Evolutionary conservation across 2,329 filamentous ascomycete genomes (phyloP).

Genomic region (Neofusicoccum laricinum): DNA sequence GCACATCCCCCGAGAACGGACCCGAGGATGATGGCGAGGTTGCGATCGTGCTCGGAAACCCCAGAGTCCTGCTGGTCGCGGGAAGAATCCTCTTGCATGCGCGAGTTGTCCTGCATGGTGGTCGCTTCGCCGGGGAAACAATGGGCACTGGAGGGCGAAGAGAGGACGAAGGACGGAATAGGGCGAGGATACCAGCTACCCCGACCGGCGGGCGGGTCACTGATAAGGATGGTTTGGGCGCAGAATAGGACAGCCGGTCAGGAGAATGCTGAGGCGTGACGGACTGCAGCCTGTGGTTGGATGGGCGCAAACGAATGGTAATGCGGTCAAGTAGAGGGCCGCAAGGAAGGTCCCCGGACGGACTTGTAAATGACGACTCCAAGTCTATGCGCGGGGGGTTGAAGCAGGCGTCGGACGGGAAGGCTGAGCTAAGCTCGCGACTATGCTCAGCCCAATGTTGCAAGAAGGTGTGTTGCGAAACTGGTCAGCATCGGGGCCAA

Average conservation of each 20-base stretch:
- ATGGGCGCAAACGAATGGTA: conserved; percentile 1
- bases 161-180: neutral
- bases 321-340: neutral
- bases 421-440: conserved; percentile 5
- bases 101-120: neutral
- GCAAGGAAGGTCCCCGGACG: neutral
- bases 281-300: neutral
- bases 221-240: neutral
- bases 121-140: neutral
- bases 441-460: neutral
- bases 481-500: conserved; percentile 14
- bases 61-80: neutral
- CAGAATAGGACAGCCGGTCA: conserved; percentile 1
- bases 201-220: neutral
- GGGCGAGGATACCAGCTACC: neutral
- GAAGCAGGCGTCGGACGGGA: neutral
- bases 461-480: neutral
- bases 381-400: neutral
- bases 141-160: neutral
- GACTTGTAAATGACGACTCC: neutral
- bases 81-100: neutral
- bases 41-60: conserved; percentile 15
- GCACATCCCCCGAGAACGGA: conserved; percentile 33
- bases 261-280: neutral
- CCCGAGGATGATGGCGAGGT: conserved; percentile 37